Conservation (phyloP, 169 alveolate species). For the Cryptosporidium sp. region DNA sequence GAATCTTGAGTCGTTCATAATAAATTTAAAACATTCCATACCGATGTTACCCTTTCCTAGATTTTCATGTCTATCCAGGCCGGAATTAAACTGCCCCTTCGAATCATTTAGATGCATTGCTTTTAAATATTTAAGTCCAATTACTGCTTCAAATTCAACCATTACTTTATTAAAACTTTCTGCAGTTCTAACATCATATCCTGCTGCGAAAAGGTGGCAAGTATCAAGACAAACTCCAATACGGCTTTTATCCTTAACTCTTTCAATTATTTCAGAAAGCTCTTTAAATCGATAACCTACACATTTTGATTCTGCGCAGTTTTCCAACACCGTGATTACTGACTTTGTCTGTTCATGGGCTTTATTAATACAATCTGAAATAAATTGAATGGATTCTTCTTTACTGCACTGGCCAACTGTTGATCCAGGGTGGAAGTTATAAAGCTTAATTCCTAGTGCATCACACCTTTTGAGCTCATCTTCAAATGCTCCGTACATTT, state of each 20-base stretch:
- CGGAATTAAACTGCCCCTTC: conserved; percentile 88
- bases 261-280: conserved; percentile 84
- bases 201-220: conserved; percentile 93
- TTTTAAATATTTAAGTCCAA: conserved; percentile 85
- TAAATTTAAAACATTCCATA: conserved; percentile 86
- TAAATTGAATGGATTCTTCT: conserved; percentile 53
- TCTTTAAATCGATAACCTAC: conserved; percentile 90
- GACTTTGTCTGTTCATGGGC: conserved; percentile 84
- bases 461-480: conserved; percentile 91
- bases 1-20: conserved; percentile 85
- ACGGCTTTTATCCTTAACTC: conserved; percentile 85
- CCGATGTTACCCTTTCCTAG: conserved; percentile 90
- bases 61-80: conserved; percentile 91
- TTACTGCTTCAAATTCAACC: conserved; percentile 83
- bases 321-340: conserved; percentile 88
- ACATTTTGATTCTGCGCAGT: conserved; percentile 91
- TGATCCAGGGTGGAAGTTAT: conserved; percentile 91
- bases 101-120: conserved; percentile 92
- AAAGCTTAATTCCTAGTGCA: conserved; percentile 85
- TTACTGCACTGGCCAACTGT: conserved; percentile 70
- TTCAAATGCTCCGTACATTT: conserved; percentile 84
- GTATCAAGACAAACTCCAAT: conserved; percentile 92
- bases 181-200: conserved; percentile 87
- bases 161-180: conserved; percentile 85
- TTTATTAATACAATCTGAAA: conserved; percentile 80